Conservation (phyloP, 169 alveolate genomes). For the Plasmodium blacklocki region DNA sequence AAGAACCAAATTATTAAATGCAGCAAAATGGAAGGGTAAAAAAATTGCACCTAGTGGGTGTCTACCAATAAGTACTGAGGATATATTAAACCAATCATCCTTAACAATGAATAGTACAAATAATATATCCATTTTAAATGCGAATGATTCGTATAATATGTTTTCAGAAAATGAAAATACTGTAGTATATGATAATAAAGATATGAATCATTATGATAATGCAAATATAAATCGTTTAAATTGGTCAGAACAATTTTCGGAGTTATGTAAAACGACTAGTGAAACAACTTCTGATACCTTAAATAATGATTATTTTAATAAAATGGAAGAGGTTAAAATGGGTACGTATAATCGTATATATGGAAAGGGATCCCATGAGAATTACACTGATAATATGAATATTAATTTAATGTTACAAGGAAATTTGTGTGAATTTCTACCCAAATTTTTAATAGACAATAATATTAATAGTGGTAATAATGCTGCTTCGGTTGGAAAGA, state of each 20-base stretch:
- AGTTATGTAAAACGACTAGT: slow-evolving; percentile 45
- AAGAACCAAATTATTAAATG: slow-evolving; percentile 73
- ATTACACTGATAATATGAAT: slow-evolving; percentile 34
- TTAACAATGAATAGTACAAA: slow-evolving; percentile 39
- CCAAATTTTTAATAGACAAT: slow-evolving; percentile 57
- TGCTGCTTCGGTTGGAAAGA: slow-evolving; percentile 42
- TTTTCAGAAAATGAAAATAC: slow-evolving; percentile 49
- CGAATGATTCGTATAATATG: slow-evolving; percentile 25
- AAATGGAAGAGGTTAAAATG: slow-evolving; percentile 20
- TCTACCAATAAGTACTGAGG: slow-evolving; percentile 63
- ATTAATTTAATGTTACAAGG: slow-evolving; percentile 19
- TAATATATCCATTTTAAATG: slow-evolving; percentile 25
- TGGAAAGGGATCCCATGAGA: slow-evolving; percentile 1
- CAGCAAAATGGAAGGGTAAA: slow-evolving; percentile 76
- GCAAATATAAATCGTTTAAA: slow-evolving; percentile 5
- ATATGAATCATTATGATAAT: background rate
- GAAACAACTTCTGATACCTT: slow-evolving; percentile 54
- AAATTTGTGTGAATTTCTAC: slow-evolving; percentile 26
- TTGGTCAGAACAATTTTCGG: slow-evolving; percentile 33
- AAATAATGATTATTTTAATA: slow-evolving; percentile 29
- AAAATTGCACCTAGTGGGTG: slow-evolving; percentile 78
- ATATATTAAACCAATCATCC: slow-evolving; percentile 48
- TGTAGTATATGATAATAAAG: slow-evolving; percentile 31
- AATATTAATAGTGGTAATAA: slow-evolving; percentile 12
- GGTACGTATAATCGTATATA: slow-evolving; percentile 1